Base-by-base conservation (phyloP, 2,329 filamentous ascomycete genomes). In the Nigrospora oryzae region DNA sequence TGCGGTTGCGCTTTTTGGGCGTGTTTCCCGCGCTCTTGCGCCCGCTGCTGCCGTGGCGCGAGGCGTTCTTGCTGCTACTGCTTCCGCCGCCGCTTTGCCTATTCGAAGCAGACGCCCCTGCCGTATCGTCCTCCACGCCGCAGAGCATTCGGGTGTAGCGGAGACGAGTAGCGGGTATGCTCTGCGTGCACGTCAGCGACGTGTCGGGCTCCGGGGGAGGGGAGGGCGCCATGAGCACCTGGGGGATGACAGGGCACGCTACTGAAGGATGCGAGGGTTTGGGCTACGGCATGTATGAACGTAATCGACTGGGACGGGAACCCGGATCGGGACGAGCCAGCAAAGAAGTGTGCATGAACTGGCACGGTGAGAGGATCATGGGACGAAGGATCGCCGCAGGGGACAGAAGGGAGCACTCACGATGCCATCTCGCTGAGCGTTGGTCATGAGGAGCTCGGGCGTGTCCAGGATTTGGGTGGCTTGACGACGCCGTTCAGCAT, bases 361-460 rank as follows among this genome's bases (percentile, higher is more conserved):
- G 23, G 10, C 2, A 7, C 5, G 23, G 8, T 10, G 12, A 16
- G 35, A n/a, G 40, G 39, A 10, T 5, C 37, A n/a, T 33, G 37
- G 41, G 14, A 30, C 36, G 31, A 11, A 43, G 31, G 38, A 30
- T 33, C 40, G 33, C 7, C 42, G 14, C 15, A 16, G 19, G 42
- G 37, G 30, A 33, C 34, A 16, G 32, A 47, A 37, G 23, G 40
- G 31, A 40, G 34, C 30, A 66, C 74, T 53, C 56, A 83, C 79
- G 52, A 79, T 73, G 31, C 69, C 68, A 30, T 67, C 66, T 50
- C 71, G 71, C 51, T 74, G 69, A 2, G 79, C 74, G 36, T 77
- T 71, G 66, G 78, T 79, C 68, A 79, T 75, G 40, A 83, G 62
- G 45, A 76, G 61, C 54, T 82, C 78, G 0, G 77, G 78, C 23